Conservation (phyloP, 2,329 filamentous ascomycete species). For the Hypoxylon sp. region DNA sequence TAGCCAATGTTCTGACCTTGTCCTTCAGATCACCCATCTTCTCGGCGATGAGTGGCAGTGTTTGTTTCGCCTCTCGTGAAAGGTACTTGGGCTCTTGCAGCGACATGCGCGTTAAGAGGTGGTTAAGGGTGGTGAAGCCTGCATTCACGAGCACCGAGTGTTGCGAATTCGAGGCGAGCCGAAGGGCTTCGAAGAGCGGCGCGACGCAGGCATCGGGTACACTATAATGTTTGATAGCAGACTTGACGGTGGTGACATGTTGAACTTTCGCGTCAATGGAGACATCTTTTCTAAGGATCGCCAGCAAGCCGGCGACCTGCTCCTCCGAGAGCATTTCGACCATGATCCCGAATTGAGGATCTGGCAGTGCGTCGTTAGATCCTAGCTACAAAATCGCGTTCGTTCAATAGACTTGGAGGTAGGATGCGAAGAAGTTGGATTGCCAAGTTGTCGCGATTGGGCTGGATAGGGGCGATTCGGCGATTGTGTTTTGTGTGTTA, state of each 20-base stretch:
- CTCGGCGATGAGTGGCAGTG: constrained; percentile 83
- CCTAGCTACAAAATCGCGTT: constrained; percentile 21
- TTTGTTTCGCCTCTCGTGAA: constrained; percentile 77
- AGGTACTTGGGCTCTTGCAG: constrained; percentile 86
- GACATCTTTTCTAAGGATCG: constrained; percentile 71
- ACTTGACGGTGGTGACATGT: constrained; percentile 82
- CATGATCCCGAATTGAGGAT: constrained; percentile 57
- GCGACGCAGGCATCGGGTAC: constrained; percentile 81
- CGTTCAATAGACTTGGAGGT: constrained; percentile 9
- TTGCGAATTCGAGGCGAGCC: constrained; percentile 80
- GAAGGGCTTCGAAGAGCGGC: constrained; percentile 85
- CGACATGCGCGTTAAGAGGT: constrained; percentile 86
- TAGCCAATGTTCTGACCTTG: constrained; percentile 81
- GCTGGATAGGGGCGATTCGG: constrained; percentile 17
- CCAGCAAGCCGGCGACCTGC: constrained; percentile 69
- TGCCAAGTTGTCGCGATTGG: constrained; percentile 18
- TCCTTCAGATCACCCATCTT: constrained; percentile 91
- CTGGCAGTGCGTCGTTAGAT: constrained; percentile 37
- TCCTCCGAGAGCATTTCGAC: constrained; percentile 72
- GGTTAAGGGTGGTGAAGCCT: constrained; percentile 88
- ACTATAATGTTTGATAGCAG: constrained; percentile 91
- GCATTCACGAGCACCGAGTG: constrained; percentile 84
- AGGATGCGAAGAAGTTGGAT: constrained; percentile 9
- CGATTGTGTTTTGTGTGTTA: constrained; percentile 2
- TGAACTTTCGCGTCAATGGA: constrained; percentile 79